A percentile compares a stretch with the other conserved stretches of the same genome.
These are phyloP conservation scores for Neurospora tetrasperma DNA, from an alignment of 495 filamentous ascomycete genomes.

Conservation along the genomic window DNA sequence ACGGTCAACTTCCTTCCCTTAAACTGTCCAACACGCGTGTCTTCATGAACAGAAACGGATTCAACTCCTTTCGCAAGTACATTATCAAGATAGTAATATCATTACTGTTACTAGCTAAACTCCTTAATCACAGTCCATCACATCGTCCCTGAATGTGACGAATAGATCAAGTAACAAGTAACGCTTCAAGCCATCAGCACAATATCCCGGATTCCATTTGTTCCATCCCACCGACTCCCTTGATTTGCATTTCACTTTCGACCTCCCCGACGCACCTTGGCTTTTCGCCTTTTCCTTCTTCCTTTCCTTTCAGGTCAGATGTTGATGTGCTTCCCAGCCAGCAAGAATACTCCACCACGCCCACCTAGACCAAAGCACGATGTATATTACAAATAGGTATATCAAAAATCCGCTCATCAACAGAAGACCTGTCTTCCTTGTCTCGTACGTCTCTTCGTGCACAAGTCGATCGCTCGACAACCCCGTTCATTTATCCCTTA, in stretches of 20 bases:
- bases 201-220: neutral
- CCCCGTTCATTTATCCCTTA: slow-evolving; percentile 32
- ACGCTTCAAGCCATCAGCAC: neutral
- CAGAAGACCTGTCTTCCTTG: neutral
- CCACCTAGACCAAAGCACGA: slow-evolving; percentile 15
- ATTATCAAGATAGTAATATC: neutral
- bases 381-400: slow-evolving; percentile 1
- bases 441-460: neutral
- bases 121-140: neutral
- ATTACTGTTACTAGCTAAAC: neutral
- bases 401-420: slow-evolving; percentile 3
- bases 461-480: neutral
- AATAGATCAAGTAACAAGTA: neutral
- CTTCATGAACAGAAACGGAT: neutral
- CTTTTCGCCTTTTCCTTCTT: neutral
- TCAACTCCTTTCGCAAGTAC: neutral
- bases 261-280: slow-evolving; percentile 1
- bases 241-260: neutral
- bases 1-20: neutral
- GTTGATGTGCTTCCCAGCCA: slow-evolving; percentile 5
- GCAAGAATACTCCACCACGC: slow-evolving; percentile 3
- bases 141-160: neutral
- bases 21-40: neutral
- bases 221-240: neutral
- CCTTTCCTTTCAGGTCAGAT: slow-evolving; percentile 3